Conservation (phyloP, 768 basidiomycete genomes). For the Hygrophorus pudorinus region DNA sequence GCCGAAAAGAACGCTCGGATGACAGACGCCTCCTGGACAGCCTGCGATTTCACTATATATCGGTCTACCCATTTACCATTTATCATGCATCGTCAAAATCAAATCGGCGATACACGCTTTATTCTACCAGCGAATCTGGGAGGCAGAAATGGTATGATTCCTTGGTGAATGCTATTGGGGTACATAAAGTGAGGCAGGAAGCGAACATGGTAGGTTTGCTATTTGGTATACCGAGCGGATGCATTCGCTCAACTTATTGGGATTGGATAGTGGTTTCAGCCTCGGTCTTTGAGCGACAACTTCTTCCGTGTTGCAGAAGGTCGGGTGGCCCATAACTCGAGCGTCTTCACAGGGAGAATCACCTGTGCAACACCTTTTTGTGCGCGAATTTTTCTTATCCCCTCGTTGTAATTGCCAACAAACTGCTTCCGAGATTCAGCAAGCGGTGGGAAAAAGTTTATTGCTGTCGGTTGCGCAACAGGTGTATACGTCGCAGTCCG, state of each 20-base stretch:
- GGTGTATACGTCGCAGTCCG: slow-evolving; percentile 60
- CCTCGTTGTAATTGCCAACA: not conserved
- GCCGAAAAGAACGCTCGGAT: slow-evolving; percentile 51
- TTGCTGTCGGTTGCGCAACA: slow-evolving; percentile 56
- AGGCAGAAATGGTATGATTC: slow-evolving; percentile 56
- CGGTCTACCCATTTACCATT: slow-evolving; percentile 69
- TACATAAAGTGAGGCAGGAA: slow-evolving; percentile 58
- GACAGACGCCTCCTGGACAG: slow-evolving; percentile 48
- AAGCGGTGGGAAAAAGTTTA: slow-evolving; percentile 39
- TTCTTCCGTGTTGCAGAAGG: slow-evolving; percentile 44
- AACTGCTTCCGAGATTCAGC: slow-evolving; percentile 23
- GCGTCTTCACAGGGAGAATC: slow-evolving; percentile 45
- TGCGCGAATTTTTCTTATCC: slow-evolving; percentile 23
- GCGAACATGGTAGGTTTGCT: slow-evolving; percentile 53
- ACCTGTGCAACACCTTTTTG: slow-evolving; percentile 54
- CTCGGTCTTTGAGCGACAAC: slow-evolving; percentile 45
- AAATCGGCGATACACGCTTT: slow-evolving; percentile 63
- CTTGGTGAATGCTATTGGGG: slow-evolving; percentile 51
- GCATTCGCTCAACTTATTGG: not conserved
- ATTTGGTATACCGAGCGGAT: not conserved
- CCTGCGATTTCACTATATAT: slow-evolving; percentile 38
- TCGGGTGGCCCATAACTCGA: slow-evolving; percentile 20
- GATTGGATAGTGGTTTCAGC: slow-evolving; percentile 53
- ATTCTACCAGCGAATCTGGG: slow-evolving; percentile 44
- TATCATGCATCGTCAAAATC: slow-evolving; percentile 54